Evolutionary conservation across 306 rosid genomes (phyloP), one percentile per base, ranked within the genome.

Genomic region (Lotus japonicus): DNA sequence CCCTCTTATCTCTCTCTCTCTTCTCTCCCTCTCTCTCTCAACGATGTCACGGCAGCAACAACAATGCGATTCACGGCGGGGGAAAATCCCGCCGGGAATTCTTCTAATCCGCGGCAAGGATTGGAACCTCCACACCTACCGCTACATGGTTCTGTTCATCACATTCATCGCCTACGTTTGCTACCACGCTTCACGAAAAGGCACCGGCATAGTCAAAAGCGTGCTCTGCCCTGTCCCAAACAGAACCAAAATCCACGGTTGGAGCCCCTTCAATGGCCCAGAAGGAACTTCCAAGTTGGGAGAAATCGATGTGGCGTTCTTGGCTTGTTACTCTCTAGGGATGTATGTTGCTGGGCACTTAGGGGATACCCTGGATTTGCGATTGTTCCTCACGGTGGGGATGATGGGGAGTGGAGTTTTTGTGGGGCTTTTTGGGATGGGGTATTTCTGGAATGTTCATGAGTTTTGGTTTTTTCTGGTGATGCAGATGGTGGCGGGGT

Each of bases 391-490:
- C 8, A 81, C 89, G 0, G 6, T 41, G 0, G 97, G 96, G 33
- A 91, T 88, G 97, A 13, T 88, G 35, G 96, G 96, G 9, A 88
- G 96, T 58, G 97, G 97, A 0, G 45, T 84, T 2, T 91, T 91
- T 53, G 86, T 86, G 0, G 79, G 43, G 5, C 56, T 88, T 1
- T 91, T 88, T 31, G 97, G 97, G 3, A 80, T 91, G 92, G 97
- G 97, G 0, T 86, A 76, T 44, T 78, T 88, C 44, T 82, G 84
- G 88, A 64, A 86, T 12, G 18, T 91, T 15, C 97, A 91, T 50
- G 71, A 17, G 13, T 91, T 91, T 61, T 82, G 87, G 80, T 91
- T 77, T 39, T 86, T 68, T 44, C 84, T 88, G 0, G 35, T 44
- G 0, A 86, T 86, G 91, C 97, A 88, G 43, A 88, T 88, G 96